Conservation (phyloP, 2,329 filamentous ascomycete genomes). For the Cryphonectria radicalis region DNA sequence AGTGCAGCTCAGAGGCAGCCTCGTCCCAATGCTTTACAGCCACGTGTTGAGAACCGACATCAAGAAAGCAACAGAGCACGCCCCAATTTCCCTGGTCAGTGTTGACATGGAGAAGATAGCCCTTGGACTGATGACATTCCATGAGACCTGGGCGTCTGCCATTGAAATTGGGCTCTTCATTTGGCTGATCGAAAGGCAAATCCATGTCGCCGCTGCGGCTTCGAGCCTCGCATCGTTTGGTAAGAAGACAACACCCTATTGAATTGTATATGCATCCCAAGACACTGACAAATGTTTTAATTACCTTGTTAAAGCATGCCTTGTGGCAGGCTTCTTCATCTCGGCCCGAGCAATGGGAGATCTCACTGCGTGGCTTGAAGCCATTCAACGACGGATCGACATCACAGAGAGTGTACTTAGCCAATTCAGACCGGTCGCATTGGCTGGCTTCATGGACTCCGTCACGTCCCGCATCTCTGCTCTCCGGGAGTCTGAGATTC, state of each 20-base stretch:
- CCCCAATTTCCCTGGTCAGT: not conserved
- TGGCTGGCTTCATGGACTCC: not conserved
- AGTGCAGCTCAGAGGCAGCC: not conserved
- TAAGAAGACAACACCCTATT: not conserved
- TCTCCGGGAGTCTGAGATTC: not conserved
- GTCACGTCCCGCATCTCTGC: not conserved
- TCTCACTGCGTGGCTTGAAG: not conserved
- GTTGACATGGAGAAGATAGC: not conserved
- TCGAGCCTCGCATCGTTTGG: not conserved
- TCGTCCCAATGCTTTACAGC: not conserved
- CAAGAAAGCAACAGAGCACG: not conserved
- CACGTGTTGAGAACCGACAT: not conserved
- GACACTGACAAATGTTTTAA: not conserved
- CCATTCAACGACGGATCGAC: not conserved
- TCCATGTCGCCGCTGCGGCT: not conserved
- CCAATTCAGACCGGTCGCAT: not conserved
- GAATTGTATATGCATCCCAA: not conserved
- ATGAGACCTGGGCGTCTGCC: not conserved
- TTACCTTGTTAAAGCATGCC: not conserved
- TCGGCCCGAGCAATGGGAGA: not conserved
- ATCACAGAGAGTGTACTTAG: not conserved
- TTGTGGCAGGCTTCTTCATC: not conserved
- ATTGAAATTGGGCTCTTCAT: not conserved
- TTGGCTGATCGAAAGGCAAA: not conserved
- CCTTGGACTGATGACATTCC: not conserved